Evolutionary conservation across 768 basidiomycete species (phyloP).

Genomic region (Phlebiopsis flavidoalba): DNA sequence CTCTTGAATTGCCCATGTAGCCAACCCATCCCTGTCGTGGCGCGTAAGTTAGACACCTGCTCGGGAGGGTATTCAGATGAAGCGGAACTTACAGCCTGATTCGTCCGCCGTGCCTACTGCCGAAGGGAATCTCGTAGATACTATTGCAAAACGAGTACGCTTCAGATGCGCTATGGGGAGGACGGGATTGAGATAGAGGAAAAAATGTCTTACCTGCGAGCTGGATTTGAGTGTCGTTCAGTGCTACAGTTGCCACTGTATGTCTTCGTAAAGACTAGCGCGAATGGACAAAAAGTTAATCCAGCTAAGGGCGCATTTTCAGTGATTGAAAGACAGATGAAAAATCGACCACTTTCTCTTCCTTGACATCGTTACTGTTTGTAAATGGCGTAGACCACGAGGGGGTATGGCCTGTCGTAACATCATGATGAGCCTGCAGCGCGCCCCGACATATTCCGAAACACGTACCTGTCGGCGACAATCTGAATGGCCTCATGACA

Average conservation of each 20-base stretch:
- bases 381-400: constrained; percentile 66
- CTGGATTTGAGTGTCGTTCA: constrained; percentile 60
- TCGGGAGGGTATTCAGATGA: not conserved
- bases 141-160: constrained; percentile 15
- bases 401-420: constrained; percentile 43
- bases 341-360: constrained; percentile 24
- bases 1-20: constrained; percentile 44
- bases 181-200: constrained; percentile 6
- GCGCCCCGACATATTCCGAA: not conserved
- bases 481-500: constrained; percentile 52
- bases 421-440: constrained; percentile 1
- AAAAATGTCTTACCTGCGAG: constrained; percentile 33
- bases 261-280: constrained; percentile 48
- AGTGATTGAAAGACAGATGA: not conserved
- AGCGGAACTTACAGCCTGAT: constrained; percentile 50
- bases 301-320: not conserved
- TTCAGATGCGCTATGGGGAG: not conserved
- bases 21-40: constrained; percentile 45
- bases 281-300: not conserved
- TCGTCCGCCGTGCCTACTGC: constrained; percentile 56
- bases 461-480: constrained; percentile 22
- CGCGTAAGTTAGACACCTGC: not conserved
- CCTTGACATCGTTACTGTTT: constrained; percentile 31
- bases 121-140: constrained; percentile 42
- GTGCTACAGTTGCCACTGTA: constrained; percentile 49